Base-by-base conservation (phyloP, 805 yeast genomes). In the Spathaspora sp. region DNA sequence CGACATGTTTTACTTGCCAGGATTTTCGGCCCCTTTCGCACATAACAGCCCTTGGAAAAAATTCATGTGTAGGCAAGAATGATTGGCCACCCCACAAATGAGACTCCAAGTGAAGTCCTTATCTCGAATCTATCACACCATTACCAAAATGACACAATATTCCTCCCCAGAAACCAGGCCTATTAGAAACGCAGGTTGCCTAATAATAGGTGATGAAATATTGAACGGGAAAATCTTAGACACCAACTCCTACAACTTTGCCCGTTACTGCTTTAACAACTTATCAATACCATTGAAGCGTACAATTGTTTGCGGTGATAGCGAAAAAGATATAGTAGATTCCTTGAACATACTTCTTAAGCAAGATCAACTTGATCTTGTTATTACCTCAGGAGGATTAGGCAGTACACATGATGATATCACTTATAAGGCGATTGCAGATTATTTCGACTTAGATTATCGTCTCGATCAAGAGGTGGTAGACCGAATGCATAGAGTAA, bases 341-440 rank as follows among this genome's bases (percentile, higher is more conserved):
- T 79, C 84, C 0, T 66, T 87, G 19, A 60, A 68, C 10, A 67
- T 85, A 44, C 71, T 81, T n/a, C 58, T 63, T 2, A 59, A 65
- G 38, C 57, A 69, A 18, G 65, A 73, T n/a, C 69, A 73, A 44
- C 84, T 82, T 57, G 90, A 87, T 60, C 77, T 88, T 44, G 77
- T 87, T 7, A 79, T 87, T 19, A 88, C 96, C 0, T 77, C 86
- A 50, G 87, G 89, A 31, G 85, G 77, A 1, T 88, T 90, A 52
- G 97, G 97, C 0, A 88, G 96, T 4, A 90, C 97, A 0, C 96
- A 89, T 59, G 97, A 90, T 63, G 97, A 90, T 64, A 86, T 90
- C 54, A 89, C 96, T 0, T 90, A 90, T 65, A 82, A 81, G 49
- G 75, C 88, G 1, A 65, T 90, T n/a, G 89, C 93, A 1, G 78